phyloP scores from a whole-genome alignment of 768 basidiomycete species.

The Lentinula sp. region DNA sequence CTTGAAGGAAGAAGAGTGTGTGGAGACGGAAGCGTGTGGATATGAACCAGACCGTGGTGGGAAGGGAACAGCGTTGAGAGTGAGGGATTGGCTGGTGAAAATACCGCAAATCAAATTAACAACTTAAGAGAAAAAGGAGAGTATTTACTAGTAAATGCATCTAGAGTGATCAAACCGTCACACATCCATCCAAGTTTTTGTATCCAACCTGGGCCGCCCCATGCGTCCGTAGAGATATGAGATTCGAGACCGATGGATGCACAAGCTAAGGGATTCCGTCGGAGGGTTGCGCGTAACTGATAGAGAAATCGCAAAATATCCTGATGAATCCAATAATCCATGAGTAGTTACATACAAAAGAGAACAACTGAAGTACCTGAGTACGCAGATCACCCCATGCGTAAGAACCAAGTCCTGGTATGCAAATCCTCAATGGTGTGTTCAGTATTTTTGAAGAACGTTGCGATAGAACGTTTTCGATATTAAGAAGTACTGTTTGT shows the following conservation, averaged over 20 bases:
- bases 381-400: slow-evolving; percentile 61
- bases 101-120: neutral
- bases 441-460: slow-evolving; percentile 18
- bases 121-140: neutral
- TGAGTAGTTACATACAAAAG: neutral
- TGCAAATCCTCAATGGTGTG: slow-evolving; percentile 50
- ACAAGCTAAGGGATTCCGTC: slow-evolving; percentile 51
- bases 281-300: slow-evolving; percentile 54
- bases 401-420: slow-evolving; percentile 56
- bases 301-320: slow-evolving; percentile 70
- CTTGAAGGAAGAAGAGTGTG: slow-evolving; percentile 73
- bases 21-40: slow-evolving; percentile 71
- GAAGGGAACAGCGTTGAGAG: slow-evolving; percentile 69
- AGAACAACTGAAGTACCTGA: slow-evolving; percentile 34
- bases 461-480: slow-evolving; percentile 22
- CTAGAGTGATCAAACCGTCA: slow-evolving; percentile 68
- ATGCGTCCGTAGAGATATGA: slow-evolving; percentile 49
- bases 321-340: slow-evolving; percentile 26
- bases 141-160: slow-evolving; percentile 71
- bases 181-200: slow-evolving; percentile 75
- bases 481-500: slow-evolving; percentile 16
- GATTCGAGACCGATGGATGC: slow-evolving; percentile 66
- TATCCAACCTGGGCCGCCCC: slow-evolving; percentile 66
- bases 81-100: slow-evolving; percentile 62
- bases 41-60: slow-evolving; percentile 80